Evolutionary conservation across 2,329 filamentous ascomycete species (phyloP).

Genomic region (Fusarium algeriense): DNA sequence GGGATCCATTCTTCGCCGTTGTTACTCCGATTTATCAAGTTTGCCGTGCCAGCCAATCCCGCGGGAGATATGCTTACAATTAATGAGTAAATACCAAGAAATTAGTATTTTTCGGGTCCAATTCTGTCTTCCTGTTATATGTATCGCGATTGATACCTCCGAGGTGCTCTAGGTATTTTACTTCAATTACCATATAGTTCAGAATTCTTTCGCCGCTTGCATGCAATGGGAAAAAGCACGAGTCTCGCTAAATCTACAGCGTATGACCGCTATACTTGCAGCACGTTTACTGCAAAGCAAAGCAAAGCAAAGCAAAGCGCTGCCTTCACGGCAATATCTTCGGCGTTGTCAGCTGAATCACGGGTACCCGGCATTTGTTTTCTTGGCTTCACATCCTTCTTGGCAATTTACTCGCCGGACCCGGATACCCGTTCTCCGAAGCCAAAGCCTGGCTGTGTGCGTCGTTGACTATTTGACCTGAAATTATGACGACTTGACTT

Average conservation of each 20-base stretch:
- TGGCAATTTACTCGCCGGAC: accelerated
- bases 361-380: background rate
- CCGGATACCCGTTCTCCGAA: background rate
- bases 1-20: background rate
- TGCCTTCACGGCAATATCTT: no score
- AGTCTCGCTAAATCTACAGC: background rate
- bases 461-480: background rate
- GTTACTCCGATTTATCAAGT: background rate
- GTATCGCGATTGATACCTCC: accelerated
- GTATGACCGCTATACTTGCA: background rate
- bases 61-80: background rate
- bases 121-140: background rate
- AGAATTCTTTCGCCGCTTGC: background rate
- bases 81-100: background rate
- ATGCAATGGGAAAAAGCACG: background rate
- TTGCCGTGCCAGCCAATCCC: conserved; percentile 1
- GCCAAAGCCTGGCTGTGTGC: background rate
- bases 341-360: background rate
- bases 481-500: background rate
- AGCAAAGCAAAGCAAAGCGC: background rate
- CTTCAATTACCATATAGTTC: background rate
- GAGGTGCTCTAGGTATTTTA: background rate
- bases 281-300: background rate
- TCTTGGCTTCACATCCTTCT: background rate
- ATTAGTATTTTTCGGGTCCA: background rate